Evolutionary conservation across 495 filamentous ascomycete species (phyloP).

Genomic region (Copromyces sp.): DNA sequence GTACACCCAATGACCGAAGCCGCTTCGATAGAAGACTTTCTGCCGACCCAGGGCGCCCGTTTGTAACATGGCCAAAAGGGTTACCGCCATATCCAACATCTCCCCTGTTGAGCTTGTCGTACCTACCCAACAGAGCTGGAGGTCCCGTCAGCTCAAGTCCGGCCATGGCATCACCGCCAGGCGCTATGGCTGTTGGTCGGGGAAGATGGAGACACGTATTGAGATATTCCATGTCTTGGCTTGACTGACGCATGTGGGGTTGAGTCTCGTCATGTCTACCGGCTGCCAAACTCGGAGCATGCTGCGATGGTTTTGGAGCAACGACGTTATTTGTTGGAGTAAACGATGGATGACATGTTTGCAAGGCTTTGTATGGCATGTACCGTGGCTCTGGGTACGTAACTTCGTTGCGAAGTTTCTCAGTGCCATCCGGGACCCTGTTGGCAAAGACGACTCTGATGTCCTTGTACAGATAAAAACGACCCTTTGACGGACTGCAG

Average conservation of each 20-base stretch:
- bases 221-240: background rate
- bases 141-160: constrained; percentile 7
- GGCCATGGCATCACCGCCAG: constrained; percentile 8
- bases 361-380: constrained; percentile 66
- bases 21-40: constrained; percentile 37
- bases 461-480: constrained; percentile 83
- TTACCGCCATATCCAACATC: constrained; percentile 60
- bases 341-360: constrained; percentile 3
- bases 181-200: background rate
- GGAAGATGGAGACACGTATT: background rate
- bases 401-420: constrained; percentile 83
- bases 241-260: background rate
- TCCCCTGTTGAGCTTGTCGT: constrained; percentile 58
- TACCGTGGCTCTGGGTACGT: constrained; percentile 83
- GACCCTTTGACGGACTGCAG: constrained; percentile 72
- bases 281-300: background rate
- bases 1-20: constrained; percentile 31
- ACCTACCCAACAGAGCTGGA: constrained; percentile 45
- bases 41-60: constrained; percentile 15
- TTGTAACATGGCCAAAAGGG: constrained; percentile 26
- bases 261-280: background rate
- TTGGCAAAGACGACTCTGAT: constrained; percentile 97
- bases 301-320: background rate
- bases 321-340: background rate
- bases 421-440: constrained; percentile 92